These are phyloP conservation scores for Nymphaea colorata DNA, from an alignment of 164 flowering plant species.

Conservation along the genomic window DNA sequence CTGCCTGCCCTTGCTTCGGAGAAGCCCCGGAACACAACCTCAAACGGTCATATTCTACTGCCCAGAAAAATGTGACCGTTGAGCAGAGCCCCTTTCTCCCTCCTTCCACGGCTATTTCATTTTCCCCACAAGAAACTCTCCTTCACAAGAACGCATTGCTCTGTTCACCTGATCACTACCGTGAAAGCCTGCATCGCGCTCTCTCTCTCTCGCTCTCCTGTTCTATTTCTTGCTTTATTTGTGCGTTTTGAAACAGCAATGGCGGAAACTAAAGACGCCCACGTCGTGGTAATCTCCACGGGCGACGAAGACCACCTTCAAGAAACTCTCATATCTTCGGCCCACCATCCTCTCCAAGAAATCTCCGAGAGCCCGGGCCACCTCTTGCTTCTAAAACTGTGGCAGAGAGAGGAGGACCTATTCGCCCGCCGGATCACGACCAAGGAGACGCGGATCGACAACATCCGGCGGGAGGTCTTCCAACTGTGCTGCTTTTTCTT, in stretches of 20 bases:
- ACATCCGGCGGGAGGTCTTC: conserved; percentile 42
- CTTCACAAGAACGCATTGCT: too few relatives aligned
- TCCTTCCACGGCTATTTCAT: too few relatives aligned
- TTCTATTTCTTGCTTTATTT: not conserved
- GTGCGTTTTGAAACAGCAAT: conserved; percentile 10
- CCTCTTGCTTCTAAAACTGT: conserved; percentile 79
- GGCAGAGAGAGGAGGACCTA: conserved; percentile 78
- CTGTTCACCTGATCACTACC: not conserved
- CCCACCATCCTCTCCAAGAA: conserved; percentile 74
- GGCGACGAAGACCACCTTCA: conserved; percentile 35
- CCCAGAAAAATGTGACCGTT: not conserved
- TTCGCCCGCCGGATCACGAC: conserved; percentile 30
- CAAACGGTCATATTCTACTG: not conserved
- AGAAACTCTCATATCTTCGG: conserved; percentile 10
- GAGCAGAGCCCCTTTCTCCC: not conserved
- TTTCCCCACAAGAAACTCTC: too few relatives aligned
- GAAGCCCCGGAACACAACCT: too few relatives aligned
- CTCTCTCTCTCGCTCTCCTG: not conserved
- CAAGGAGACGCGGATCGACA: conserved; percentile 49
- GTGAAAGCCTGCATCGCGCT: not conserved
- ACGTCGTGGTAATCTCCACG: conserved; percentile 65
- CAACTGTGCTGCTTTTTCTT: conserved; percentile 64
- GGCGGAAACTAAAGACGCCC: conserved; percentile 44
- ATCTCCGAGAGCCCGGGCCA: conserved; percentile 89
- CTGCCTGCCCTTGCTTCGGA: too few relatives aligned